Conservation (phyloP, 305 asterid species). For the Solanum hybrid region DNA sequence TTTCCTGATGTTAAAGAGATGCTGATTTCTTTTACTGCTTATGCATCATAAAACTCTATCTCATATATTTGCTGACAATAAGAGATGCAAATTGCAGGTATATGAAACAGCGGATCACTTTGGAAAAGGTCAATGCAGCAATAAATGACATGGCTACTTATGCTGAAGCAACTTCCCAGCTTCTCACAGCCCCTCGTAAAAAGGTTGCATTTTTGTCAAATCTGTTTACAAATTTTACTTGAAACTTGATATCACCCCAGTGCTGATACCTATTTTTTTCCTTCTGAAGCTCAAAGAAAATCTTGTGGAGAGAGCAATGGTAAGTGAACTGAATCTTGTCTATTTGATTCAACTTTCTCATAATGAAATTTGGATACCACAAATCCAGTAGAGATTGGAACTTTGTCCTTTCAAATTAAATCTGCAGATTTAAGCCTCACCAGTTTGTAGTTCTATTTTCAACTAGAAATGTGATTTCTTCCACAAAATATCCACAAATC, state of each 20-base stretch:
- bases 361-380: neutral
- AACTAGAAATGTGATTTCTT: neutral
- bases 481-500: neutral
- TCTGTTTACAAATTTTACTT: neutral
- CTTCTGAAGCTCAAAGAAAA: slow-evolving; percentile 67
- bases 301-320: slow-evolving; percentile 81
- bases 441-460: neutral
- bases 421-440: neutral
- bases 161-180: slow-evolving; percentile 86
- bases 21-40: neutral
- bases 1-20: neutral
- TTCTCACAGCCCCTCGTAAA: slow-evolving; percentile 70
- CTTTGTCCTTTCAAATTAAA: neutral
- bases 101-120: slow-evolving; percentile 86
- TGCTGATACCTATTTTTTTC: slow-evolving; percentile 11
- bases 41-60: neutral
- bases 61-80: neutral
- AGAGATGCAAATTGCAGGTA: slow-evolving; percentile 43
- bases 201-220: slow-evolving; percentile 35
- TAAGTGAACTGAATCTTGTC: slow-evolving; percentile 25
- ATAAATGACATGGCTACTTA: slow-evolving; percentile 74
- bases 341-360: slow-evolving; percentile 1
- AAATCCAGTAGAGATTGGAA: neutral
- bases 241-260: neutral
- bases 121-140: slow-evolving; percentile 87